Evolutionary conservation across 2,329 filamentous ascomycete species (phyloP).

Genomic region (Rhexocercosporidium sp.): DNA sequence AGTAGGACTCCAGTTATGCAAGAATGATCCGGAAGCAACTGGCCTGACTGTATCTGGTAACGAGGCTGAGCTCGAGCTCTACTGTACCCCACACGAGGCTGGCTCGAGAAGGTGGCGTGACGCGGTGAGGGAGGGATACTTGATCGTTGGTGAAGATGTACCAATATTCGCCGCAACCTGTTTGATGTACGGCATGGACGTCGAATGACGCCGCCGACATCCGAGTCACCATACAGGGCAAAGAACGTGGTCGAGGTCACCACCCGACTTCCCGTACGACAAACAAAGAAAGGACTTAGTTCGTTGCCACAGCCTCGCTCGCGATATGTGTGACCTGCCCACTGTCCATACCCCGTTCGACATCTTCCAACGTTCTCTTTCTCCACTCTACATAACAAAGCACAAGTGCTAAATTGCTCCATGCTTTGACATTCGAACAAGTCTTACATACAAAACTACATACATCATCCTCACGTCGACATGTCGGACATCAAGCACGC

Average conservation of each 20-base stretch:
- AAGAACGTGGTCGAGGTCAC: background rate
- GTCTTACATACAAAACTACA: background rate
- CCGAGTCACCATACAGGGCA: slow-evolving; percentile 10
- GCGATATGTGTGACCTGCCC: slow-evolving; percentile 13
- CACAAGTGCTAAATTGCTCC: background rate
- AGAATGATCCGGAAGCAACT: background rate
- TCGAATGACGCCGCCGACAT: slow-evolving; percentile 9
- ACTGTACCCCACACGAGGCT: slow-evolving; percentile 19
- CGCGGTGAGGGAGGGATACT: background rate
- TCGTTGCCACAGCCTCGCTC: slow-evolving; percentile 11
- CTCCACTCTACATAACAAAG: background rate
- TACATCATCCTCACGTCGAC: background rate
- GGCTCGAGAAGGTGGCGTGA: slow-evolving; percentile 19
- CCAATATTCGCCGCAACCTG: background rate
- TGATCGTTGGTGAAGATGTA: background rate
- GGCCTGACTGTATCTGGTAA: background rate
- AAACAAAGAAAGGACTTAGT: background rate
- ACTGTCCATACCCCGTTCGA: background rate
- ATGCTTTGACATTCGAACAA: background rate
- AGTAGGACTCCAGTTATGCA: background rate
- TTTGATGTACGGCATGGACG: background rate
- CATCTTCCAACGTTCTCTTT: background rate
- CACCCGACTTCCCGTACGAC: slow-evolving; percentile 13
- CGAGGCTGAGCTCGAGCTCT: background rate
- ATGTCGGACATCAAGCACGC: background rate